Evolutionary conservation across 768 basidiomycete genomes (phyloP).

Genomic region (Naematelia encephala): DNA sequence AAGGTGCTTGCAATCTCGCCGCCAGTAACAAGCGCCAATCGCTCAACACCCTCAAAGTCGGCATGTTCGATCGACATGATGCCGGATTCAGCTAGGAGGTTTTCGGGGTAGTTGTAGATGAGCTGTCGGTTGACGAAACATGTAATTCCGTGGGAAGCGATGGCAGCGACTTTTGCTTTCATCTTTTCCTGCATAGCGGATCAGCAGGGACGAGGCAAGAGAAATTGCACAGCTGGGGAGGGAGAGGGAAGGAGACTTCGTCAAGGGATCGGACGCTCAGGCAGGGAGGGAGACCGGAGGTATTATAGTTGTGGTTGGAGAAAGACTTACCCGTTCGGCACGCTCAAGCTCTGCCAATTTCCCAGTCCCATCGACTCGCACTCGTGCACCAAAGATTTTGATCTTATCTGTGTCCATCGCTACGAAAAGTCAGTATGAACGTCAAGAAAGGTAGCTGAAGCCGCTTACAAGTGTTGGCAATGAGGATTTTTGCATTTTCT

Average conservation of each 20-base stretch:
- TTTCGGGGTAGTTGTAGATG: constrained; percentile 99
- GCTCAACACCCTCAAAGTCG: constrained; percentile 97
- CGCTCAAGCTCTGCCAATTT: constrained; percentile 97
- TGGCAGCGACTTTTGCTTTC: constrained; percentile 94
- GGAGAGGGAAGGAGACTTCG: constrained; percentile 5
- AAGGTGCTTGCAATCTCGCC: constrained; percentile 97
- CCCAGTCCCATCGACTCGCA: constrained; percentile 92
- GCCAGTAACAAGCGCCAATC: constrained; percentile 90
- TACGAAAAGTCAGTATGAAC: constrained; percentile 45
- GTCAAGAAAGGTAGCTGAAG: background rate
- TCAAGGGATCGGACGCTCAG: background rate
- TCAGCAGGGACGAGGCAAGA: background rate
- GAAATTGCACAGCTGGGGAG: background rate
- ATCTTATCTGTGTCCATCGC: constrained; percentile 99
- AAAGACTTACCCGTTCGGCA: constrained; percentile 75
- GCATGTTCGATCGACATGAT: constrained; percentile 97
- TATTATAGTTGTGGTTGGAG: background rate
- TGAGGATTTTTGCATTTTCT: constrained; percentile 91
- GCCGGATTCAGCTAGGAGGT: constrained; percentile 86
- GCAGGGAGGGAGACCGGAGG: no score
- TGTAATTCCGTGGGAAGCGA: constrained; percentile 91
- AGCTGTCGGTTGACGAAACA: constrained; percentile 97
- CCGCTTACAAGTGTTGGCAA: constrained; percentile 90
- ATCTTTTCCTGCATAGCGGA: constrained; percentile 82
- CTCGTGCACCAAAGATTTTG: constrained; percentile 95